Percentiles rank a stretch among this genome's conserved stretches.
Conservation (phyloP, 192 early-diverging fungal genomes). For the Kickxella alabastrina region DNA sequence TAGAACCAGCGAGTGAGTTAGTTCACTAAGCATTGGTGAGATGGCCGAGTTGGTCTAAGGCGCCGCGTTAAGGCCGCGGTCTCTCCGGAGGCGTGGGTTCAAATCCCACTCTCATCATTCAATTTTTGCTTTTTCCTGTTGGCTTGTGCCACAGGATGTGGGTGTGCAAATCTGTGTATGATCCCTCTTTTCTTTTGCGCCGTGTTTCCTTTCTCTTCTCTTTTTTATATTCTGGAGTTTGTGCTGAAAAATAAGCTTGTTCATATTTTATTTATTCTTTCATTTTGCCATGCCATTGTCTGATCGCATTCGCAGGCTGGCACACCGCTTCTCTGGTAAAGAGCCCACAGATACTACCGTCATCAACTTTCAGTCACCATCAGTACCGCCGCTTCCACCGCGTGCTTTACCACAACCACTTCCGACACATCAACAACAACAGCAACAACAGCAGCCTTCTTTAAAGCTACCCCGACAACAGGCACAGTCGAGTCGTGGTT, state of each 20-base stretch:
- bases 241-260: constrained; percentile 5
- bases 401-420: no score
- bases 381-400: no score
- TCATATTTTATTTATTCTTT: constrained; percentile 15
- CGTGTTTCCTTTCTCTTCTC: background rate
- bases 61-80: background rate
- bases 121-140: constrained; percentile 4
- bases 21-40: background rate
- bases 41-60: background rate
- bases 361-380: no score
- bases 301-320: constrained; percentile 23
- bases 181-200: background rate
- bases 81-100: background rate
- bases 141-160: background rate
- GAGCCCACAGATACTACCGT: background rate
- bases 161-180: no score
- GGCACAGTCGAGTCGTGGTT: no score
- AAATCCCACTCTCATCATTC: constrained; percentile 26
- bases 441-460: background rate
- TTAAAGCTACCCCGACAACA: background rate
- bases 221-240: background rate
- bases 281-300: constrained; percentile 21
- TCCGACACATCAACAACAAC: no score
- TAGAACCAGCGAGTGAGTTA: constrained; percentile 11
- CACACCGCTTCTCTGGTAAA: constrained; percentile 12